Evolutionary conservation across 306 rosid genomes (phyloP).

Genomic region (Argentina anserina): DNA sequence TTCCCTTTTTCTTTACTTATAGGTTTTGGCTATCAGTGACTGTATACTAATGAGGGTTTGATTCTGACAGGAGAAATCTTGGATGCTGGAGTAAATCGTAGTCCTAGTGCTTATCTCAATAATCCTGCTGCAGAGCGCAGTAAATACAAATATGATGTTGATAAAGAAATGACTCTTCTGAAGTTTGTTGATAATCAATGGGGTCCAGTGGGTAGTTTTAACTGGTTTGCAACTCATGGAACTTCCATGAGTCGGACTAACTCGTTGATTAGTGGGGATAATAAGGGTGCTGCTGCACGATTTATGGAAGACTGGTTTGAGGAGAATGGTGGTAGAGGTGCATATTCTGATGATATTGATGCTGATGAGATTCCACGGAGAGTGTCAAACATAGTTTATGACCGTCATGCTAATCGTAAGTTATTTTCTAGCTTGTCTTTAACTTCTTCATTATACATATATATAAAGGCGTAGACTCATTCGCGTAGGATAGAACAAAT

Average conservation of each 20-base stretch:
- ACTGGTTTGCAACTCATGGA: conserved; percentile 96
- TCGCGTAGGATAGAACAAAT: background rate
- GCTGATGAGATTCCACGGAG: conserved; percentile 36
- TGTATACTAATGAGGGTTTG: conserved; percentile 8
- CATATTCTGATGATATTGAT: conserved; percentile 13
- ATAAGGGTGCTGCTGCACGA: conserved; percentile 90
- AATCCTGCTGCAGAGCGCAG: conserved; percentile 70
- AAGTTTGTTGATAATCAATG: conserved; percentile 78
- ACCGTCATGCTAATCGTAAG: conserved; percentile 33
- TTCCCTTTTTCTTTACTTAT: background rate
- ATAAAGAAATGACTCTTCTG: conserved; percentile 84
- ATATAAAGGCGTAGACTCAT: too few species aligned
- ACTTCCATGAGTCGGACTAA: conserved; percentile 96
- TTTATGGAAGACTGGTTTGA: conserved; percentile 99
- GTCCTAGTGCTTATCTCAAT: conserved; percentile 92
- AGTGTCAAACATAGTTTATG: conserved; percentile 32
- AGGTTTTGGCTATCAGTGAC: background rate
- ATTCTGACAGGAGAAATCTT: conserved; percentile 68
- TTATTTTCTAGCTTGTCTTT: background rate
- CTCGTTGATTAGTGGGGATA: conserved; percentile 82
- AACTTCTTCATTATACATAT: background rate
- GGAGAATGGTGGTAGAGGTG: conserved; percentile 18
- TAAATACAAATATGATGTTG: conserved; percentile 68
- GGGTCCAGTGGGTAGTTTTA: conserved; percentile 90
- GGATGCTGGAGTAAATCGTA: conserved; percentile 84